Evolutionary conservation across 306 rosid genomes (phyloP), one percentile per base, ranked within the genome.

Genomic region (Senna tora): DNA sequence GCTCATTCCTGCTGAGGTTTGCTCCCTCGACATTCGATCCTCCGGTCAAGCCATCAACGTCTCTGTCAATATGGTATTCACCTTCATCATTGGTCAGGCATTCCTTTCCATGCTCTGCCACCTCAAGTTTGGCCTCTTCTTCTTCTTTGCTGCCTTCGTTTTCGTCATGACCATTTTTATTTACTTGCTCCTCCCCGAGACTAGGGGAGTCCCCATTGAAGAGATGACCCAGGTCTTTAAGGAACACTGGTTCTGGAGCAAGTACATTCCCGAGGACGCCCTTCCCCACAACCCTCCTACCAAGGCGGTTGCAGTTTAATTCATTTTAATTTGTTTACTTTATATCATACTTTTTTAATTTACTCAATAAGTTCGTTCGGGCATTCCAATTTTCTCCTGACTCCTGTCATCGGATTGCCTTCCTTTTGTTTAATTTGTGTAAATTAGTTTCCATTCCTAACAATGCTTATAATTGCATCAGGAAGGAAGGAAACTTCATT

Each of bases 1-100:
- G 90, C 21, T 83, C 17, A 63, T 86, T 8, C 90, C 90, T 1
- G 69, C 82, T 9, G 87, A 86, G 57, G 74, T 83, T 0, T 83
- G 79, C 67, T 85, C 90, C 0, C 14, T 83, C 1, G 87, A 78
- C 55, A 75, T 78, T 17, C 68, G 90, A 41, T 80, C 86, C 1
- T 78, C 87, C 0, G 87, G 71, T 11, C 84, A 86, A 33, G 75
- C 78, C 5, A 69, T 83, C 16, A 86, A 75, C 17, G 85, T 86
- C 21, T 45, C 80, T 3, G 72, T 78, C 34, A 83, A 83, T 76
- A 80, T 83, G 87, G 12, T 79, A 1, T 55, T 71, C 71, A 85
- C 84, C 0, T 82, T 79, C 55, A 2, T 50, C 10, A 66, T 79
- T 2, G 83, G 76, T 46, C 84, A 79, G 33, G 19, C 64, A 7